Conservation (phyloP, 2,329 filamentous ascomycete genomes). For the Fusarium napiforme region DNA sequence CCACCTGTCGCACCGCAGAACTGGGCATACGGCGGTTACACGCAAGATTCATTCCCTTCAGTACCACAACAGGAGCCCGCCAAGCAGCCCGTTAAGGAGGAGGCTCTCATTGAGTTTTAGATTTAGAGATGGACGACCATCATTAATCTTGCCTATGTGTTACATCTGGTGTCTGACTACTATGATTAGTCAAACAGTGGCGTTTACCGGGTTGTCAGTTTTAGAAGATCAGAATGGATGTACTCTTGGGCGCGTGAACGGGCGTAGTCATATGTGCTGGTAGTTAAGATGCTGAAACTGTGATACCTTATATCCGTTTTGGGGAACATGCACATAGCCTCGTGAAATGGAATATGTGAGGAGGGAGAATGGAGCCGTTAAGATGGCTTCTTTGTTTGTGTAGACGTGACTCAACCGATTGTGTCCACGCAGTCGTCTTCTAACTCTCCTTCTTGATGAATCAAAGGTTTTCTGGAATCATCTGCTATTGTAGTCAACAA, state of each 20-base stretch:
- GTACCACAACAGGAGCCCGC: constrained; percentile 60
- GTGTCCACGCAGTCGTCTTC: neutral
- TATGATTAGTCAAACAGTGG: constrained; percentile 10
- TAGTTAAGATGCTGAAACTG: constrained; percentile 12
- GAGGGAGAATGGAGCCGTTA: neutral
- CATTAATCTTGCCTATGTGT: neutral
- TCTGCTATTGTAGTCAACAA: neutral
- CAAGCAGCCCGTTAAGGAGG: constrained; percentile 70
- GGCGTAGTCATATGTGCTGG: neutral
- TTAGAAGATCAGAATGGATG: constrained; percentile 24
- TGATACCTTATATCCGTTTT: constrained; percentile 9
- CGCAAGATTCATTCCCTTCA: constrained; percentile 72
- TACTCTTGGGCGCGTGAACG: constrained; percentile 2
- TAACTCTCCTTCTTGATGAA: neutral
- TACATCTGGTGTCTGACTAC: neutral
- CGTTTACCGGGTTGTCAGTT: constrained; percentile 22
- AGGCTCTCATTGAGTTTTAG: constrained; percentile 82
- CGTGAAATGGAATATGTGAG: neutral
- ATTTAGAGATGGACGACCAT: neutral
- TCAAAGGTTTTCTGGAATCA: neutral
- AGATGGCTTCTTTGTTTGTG: neutral
- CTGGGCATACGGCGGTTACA: constrained; percentile 62
- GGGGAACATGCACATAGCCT: neutral
- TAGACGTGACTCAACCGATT: neutral
- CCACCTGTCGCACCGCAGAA: constrained; percentile 52